Evolutionary conservation across 148 eudicot species (phyloP).

Genomic region (Agrostemma githago): DNA sequence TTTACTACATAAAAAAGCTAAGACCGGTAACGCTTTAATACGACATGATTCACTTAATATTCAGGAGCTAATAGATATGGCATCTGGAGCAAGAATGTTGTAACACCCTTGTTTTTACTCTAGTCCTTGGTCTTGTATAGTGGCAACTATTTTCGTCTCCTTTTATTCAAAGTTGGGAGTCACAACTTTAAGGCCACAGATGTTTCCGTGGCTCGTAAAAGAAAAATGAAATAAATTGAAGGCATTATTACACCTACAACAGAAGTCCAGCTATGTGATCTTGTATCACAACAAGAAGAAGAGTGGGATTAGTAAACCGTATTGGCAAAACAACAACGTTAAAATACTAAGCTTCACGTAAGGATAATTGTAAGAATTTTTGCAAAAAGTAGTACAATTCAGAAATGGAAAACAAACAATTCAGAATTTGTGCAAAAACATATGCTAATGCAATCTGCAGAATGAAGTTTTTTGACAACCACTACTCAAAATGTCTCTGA

Average conservation of each 20-base stretch:
- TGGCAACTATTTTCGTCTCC: too few relatives aligned
- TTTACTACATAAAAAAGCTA: too few relatives aligned
- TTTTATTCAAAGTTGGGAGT: too few relatives aligned
- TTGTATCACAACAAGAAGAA: not conserved
- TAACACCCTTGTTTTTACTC: too few relatives aligned
- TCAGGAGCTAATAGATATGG: too few relatives aligned
- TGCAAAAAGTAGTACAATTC: not conserved
- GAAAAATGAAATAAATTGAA: too few relatives aligned
- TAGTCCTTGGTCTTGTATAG: too few relatives aligned
- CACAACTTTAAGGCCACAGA: too few relatives aligned
- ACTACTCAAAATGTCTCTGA: not conserved
- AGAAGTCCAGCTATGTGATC: not conserved
- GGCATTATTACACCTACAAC: not conserved
- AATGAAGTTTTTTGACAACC: not conserved
- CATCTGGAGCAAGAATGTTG: too few relatives aligned
- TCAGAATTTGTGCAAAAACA: not conserved
- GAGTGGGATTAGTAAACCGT: not conserved
- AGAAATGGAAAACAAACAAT: not conserved
- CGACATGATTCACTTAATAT: too few relatives aligned
- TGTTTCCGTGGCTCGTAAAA: too few relatives aligned
- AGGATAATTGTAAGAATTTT: not conserved
- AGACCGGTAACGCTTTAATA: too few relatives aligned
- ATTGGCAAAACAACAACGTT: not conserved
- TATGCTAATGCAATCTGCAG: not conserved
- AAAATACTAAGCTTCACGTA: not conserved